phyloP scores from a whole-genome alignment of 129 eudicot species.

The Helianthus tuberosus region DNA sequence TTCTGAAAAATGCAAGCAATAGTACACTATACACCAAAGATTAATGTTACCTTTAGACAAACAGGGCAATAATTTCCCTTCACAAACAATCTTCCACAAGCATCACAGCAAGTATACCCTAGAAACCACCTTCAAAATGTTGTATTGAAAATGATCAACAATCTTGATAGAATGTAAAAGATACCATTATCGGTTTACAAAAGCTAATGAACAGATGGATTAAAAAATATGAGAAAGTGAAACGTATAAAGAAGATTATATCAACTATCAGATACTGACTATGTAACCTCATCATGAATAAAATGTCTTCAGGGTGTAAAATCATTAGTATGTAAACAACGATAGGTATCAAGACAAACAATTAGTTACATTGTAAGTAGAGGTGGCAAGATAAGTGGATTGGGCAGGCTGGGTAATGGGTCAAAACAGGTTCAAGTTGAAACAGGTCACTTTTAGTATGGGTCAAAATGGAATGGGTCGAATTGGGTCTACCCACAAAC shows the following conservation, averaged over 20 bases:
- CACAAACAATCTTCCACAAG: conserved; percentile 96
- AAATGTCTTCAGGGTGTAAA: conserved; percentile 12
- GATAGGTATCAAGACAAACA: not conserved
- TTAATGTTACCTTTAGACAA: conserved; percentile 75
- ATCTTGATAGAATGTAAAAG: conserved; percentile 23
- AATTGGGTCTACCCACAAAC: not conserved
- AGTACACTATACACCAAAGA: conserved; percentile 13
- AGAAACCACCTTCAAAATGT: conserved; percentile 87
- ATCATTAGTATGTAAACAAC: conserved; percentile 8
- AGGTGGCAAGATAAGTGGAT: not conserved
- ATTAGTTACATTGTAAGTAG: not conserved
- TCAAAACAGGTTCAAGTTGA: conserved; percentile 4
- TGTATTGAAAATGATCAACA: conserved; percentile 18
- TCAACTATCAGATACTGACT: conserved; percentile 13
- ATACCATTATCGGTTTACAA: conserved; percentile 1
- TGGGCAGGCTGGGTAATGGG: conserved; percentile 3
- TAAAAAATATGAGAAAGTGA: not conserved
- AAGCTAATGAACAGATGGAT: conserved; percentile 12
- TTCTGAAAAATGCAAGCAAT: conserved; percentile 1
- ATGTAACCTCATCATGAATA: conserved; percentile 1
- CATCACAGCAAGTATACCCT: conserved; percentile 98
- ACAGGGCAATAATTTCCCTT: conserved; percentile 97
- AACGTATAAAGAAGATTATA: conserved; percentile 1
- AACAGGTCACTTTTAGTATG: not conserved
- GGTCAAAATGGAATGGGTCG: not conserved